Conservation (phyloP, 2,329 filamentous ascomycete genomes). For the Pseudogymnoascus sp. region DNA sequence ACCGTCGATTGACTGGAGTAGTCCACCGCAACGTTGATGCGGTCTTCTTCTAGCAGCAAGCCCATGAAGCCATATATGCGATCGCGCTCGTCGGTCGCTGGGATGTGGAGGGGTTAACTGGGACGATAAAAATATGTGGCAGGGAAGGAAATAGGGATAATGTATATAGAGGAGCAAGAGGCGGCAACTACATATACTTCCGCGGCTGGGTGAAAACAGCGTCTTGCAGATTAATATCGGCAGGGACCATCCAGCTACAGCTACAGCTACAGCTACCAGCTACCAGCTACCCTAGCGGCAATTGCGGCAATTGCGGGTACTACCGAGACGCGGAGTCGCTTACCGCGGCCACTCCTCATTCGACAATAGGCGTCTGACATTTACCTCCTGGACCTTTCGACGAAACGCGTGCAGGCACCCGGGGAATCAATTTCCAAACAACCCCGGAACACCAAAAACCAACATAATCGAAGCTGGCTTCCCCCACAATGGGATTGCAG, state of each 20-base stretch:
- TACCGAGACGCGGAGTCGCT: not conserved
- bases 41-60: not conserved
- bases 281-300: not conserved
- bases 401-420: constrained; percentile 2
- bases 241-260: too few species aligned
- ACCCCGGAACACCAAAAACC: not conserved
- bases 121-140: too few species aligned
- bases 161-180: too few species aligned
- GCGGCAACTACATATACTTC: too few species aligned
- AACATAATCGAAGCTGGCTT: constrained; percentile 6
- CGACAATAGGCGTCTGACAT: constrained; percentile 1
- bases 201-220: too few species aligned
- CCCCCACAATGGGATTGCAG: constrained; percentile 5
- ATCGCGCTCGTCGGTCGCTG: not conserved
- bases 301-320: constrained; percentile 1
- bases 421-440: not conserved
- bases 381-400: not conserved
- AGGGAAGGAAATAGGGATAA: too few species aligned
- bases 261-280: too few species aligned
- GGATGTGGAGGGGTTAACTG: too few species aligned
- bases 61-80: not conserved
- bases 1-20: not conserved
- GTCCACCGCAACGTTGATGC: not conserved
- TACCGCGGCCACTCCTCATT: not conserved
- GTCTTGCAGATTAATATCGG: too few species aligned